Evolutionary conservation across 164 flowering plant species (phyloP), one percentile per base, ranked within the genome.

Genomic region (Brasenia schreberi): DNA sequence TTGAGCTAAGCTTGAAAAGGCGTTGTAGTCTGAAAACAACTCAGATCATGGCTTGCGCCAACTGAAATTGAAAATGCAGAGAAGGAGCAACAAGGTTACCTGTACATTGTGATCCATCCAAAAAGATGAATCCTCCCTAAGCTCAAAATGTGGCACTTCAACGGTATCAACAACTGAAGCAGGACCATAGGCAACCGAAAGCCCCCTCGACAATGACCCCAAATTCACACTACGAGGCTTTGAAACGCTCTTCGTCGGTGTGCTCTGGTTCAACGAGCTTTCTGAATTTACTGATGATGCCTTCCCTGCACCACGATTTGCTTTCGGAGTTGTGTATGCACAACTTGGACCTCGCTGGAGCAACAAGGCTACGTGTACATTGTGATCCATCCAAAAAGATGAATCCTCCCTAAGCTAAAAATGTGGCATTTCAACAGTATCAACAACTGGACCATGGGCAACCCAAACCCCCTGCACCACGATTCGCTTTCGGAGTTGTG

Each of bases 61-160:
- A 49, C 56, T 2, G 16, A 49, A 49, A 49, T 0, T 9, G 56
- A 49, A 49, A 49, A 9, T 14, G 16, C 12, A 49, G 56, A 49
- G 10, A 14, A 49, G 10, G 56, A 49, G 56, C 18, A n/a, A 61
- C 4, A 7, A 18, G 12, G 77, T 67, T 73, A 86, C 99, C 86
- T 95, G 99, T 70, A 95, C 99, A 83, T 90, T 95, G 75, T 90
- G 97, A 71, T 95, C 96, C 89, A 87, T 84, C 99, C 99, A 95
- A 64, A 92, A 95, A 1, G 99, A 90, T 43, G 94, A 85, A 77
- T 90, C 92, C 72, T 92, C 99, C 71, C 81, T 88, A 53, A 92
- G 90, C 66, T 92, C 96, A 64, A 88, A 92, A 76, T 89, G 87
- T 73, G 99, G 96, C 64, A 95, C 97, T 72, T 92, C 97, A 62